Conservation (phyloP, 257 asterid species). For the Ilex aquifolium region DNA sequence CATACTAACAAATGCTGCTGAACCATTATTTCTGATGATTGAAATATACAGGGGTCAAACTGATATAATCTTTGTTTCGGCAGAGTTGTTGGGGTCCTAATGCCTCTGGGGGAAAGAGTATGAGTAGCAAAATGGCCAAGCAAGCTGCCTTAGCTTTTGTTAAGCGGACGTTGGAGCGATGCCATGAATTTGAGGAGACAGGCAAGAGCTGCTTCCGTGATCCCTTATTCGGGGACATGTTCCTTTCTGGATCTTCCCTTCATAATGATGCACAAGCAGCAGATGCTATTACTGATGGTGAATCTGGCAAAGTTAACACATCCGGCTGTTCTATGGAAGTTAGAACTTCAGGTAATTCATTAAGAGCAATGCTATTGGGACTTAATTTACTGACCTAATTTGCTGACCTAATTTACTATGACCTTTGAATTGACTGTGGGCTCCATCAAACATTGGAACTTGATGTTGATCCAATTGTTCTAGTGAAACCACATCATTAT, state of each 20-base stretch:
- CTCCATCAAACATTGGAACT: too few relatives aligned
- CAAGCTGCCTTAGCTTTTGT: conserved; percentile 86
- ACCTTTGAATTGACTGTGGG: too few relatives aligned
- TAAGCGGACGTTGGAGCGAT: conserved; percentile 61
- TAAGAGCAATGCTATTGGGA: not conserved
- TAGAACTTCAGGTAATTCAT: conserved; percentile 60
- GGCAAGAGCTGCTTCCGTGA: conserved; percentile 85
- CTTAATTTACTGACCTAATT: too few relatives aligned
- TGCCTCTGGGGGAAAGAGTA: conserved; percentile 84
- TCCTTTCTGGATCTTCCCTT: conserved; percentile 60
- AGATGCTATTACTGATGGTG: conserved; percentile 47
- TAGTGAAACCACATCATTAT: too few relatives aligned
- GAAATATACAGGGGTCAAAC: conserved; percentile 3
- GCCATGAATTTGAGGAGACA: conserved; percentile 54
- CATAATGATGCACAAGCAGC: conserved; percentile 38
- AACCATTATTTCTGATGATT: conserved; percentile 1
- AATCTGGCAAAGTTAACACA: conserved; percentile 40
- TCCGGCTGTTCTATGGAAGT: conserved; percentile 51
- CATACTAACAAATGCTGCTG: not conserved
- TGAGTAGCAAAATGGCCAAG: conserved; percentile 72
- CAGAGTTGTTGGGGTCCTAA: conserved; percentile 80
- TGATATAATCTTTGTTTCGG: conserved; percentile 4
- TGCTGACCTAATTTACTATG: too few relatives aligned
- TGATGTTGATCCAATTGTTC: too few relatives aligned
- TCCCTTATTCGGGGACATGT: conserved; percentile 55